These are phyloP conservation scores for Cornus kousa DNA, from an alignment of 148 eudicot species.

Conservation along the genomic window DNA sequence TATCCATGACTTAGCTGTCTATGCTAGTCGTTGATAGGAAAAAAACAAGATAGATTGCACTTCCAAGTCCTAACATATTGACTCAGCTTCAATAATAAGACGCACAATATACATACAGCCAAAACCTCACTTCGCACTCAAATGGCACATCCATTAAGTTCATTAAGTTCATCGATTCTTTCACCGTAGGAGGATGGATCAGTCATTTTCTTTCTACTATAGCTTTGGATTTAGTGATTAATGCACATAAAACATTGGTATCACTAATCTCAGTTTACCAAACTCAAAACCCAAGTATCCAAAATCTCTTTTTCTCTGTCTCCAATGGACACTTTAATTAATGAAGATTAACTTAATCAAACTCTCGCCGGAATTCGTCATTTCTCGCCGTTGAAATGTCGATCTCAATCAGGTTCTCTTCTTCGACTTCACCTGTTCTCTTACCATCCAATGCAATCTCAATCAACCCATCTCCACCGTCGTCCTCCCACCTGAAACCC, in stretches of 20 bases:
- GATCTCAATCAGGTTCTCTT: constrained; percentile 79
- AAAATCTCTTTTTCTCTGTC: no score
- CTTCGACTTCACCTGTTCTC: constrained; percentile 31
- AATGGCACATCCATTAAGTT: no score
- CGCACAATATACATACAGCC: no score
- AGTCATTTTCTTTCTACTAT: neutral
- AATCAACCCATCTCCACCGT: constrained; percentile 53
- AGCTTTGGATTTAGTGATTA: neutral
- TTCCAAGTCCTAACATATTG: no score
- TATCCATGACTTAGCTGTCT: no score
- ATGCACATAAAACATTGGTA: neutral
- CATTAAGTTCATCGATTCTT: no score
- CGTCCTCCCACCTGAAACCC: constrained; percentile 42
- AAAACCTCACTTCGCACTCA: no score
- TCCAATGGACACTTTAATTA: constrained; percentile 8
- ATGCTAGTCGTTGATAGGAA: no score
- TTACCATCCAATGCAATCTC: constrained; percentile 58
- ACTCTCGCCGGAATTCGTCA: neutral
- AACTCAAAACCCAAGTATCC: neutral
- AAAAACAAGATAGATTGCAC: no score
- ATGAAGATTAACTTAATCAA: constrained; percentile 14
- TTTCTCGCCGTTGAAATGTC: constrained; percentile 47
- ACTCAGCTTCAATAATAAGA: no score
- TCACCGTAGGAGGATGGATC: neutral
- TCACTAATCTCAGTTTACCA: neutral